Percentiles rank a stretch among this genome's conserved stretches.
Evolutionary conservation across 139 green algal genomes (phyloP).

Genomic region (Pleodorina starrii): DNA sequence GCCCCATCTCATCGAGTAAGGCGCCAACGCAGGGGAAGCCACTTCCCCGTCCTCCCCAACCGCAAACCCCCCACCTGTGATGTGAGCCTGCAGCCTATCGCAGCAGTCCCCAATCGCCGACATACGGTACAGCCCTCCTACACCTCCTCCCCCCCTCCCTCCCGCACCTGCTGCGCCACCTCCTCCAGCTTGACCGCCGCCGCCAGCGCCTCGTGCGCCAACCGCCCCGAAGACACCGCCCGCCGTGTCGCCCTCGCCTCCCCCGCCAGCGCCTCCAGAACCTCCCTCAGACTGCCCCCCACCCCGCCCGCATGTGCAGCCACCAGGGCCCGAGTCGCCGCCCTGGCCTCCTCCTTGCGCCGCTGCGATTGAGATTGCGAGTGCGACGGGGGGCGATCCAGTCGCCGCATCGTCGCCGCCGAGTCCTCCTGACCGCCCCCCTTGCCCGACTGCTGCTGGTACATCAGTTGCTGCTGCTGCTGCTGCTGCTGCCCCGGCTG

Average conservation of each 20-base stretch:
- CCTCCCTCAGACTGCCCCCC: neutral
- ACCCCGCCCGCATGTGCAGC: neutral
- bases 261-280: constrained; percentile 5
- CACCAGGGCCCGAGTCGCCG: neutral
- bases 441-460: neutral
- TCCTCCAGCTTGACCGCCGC: constrained; percentile 3
- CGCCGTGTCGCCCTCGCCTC: constrained; percentile 12
- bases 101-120: too few relatives aligned
- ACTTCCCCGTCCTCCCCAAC: too few relatives aligned
- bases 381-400: neutral
- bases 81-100: too few relatives aligned
- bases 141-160: neutral
- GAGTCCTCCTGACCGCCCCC: neutral
- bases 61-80: too few relatives aligned
- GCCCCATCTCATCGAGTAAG: too few relatives aligned
- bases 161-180: constrained; percentile 15
- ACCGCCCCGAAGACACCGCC: neutral
- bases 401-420: neutral
- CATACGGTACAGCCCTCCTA: too few relatives aligned
- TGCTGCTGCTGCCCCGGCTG: neutral
- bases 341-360: too few relatives aligned
- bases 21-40: too few relatives aligned
- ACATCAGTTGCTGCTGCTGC: neutral
- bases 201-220: neutral
- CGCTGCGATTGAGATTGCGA: too few relatives aligned